Conservation (phyloP, 2,329 filamentous ascomycete species). For the Colletotrichum godetiae region DNA sequence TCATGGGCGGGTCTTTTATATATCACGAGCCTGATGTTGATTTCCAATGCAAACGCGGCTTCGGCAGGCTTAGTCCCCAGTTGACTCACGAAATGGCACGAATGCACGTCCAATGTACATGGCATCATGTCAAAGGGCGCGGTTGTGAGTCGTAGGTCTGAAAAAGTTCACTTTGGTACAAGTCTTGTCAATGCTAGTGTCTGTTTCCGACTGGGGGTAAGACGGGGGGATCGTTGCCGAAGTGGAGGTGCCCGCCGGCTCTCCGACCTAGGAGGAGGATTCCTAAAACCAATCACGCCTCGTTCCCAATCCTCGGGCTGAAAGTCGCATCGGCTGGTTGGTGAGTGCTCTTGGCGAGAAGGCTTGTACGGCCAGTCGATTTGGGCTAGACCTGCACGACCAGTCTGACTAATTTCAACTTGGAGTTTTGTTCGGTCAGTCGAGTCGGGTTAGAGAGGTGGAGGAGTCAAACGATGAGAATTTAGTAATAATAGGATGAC, state of each 20-base stretch:
- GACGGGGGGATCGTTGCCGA: slow-evolving; percentile 19
- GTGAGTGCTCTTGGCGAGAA: slow-evolving; percentile 4
- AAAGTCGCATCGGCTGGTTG: background rate
- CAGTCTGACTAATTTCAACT: background rate
- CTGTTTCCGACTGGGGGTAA: slow-evolving; percentile 1
- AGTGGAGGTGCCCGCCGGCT: background rate
- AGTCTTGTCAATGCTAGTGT: slow-evolving; percentile 4
- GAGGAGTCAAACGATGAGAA: background rate
- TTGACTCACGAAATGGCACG: slow-evolving; percentile 3
- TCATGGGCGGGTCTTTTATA: slow-evolving; percentile 17
- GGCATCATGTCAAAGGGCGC: slow-evolving; percentile 34
- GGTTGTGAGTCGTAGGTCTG: background rate
- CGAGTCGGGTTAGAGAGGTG: slow-evolving; percentile 6
- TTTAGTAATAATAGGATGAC: slow-evolving; percentile 1
- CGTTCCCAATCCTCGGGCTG: background rate
- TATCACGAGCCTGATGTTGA: background rate
- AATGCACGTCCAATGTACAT: slow-evolving; percentile 2
- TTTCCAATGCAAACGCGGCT: slow-evolving; percentile 8
- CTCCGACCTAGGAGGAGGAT: background rate
- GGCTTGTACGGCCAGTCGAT: background rate
- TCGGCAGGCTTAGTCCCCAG: background rate
- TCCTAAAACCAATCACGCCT: slow-evolving; percentile 3
- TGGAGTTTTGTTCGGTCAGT: slow-evolving; percentile 15
- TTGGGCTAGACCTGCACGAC: slow-evolving; percentile 3
- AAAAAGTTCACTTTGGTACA: background rate